A percentile compares a stretch with the other conserved stretches of the same genome.
phyloP scores from a whole-genome alignment of 331 rosid species.

The Malus hybrid region DNA sequence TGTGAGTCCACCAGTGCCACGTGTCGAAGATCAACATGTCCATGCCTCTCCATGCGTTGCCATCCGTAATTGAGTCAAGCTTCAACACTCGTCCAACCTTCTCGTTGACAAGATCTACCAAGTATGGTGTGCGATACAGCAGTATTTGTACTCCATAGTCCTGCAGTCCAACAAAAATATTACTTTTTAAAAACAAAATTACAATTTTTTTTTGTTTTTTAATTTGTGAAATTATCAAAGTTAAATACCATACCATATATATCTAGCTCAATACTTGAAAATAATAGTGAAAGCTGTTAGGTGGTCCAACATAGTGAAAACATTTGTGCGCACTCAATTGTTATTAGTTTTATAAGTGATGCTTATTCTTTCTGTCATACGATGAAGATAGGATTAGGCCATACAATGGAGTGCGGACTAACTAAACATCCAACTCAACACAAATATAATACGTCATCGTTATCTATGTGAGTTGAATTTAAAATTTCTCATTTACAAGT shows the following conservation, averaged over 20 bases:
- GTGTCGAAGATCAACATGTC: conserved; percentile 73
- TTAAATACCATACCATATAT: too few relatives aligned
- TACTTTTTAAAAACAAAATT: too few relatives aligned
- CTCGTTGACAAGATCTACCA: conserved; percentile 70
- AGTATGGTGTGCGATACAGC: conserved; percentile 56
- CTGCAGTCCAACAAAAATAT: conserved; percentile 19
- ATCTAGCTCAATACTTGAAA: too few relatives aligned
- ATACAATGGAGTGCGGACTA: too few relatives aligned
- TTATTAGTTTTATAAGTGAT: not conserved
- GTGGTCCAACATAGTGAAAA: conserved; percentile 12
- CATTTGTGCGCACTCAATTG: not conserved
- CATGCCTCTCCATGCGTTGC: conserved; percentile 86
- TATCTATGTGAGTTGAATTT: too few relatives aligned
- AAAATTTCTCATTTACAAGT: too few relatives aligned
- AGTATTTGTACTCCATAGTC: conserved; percentile 57
- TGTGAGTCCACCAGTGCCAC: conserved; percentile 99
- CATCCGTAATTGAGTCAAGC: conserved; percentile 62
- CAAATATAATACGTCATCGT: too few relatives aligned
- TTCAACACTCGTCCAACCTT: conserved; percentile 54
- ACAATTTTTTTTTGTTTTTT: too few relatives aligned
- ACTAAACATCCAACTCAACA: too few relatives aligned
- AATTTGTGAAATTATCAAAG: too few relatives aligned
- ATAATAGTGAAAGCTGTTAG: too few relatives aligned
- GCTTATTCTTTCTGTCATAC: not conserved
- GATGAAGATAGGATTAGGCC: too few relatives aligned